These are phyloP conservation scores for Waitea zeae DNA, from an alignment of 1,284 basidiomycete genomes.

Conservation along the genomic window DNA sequence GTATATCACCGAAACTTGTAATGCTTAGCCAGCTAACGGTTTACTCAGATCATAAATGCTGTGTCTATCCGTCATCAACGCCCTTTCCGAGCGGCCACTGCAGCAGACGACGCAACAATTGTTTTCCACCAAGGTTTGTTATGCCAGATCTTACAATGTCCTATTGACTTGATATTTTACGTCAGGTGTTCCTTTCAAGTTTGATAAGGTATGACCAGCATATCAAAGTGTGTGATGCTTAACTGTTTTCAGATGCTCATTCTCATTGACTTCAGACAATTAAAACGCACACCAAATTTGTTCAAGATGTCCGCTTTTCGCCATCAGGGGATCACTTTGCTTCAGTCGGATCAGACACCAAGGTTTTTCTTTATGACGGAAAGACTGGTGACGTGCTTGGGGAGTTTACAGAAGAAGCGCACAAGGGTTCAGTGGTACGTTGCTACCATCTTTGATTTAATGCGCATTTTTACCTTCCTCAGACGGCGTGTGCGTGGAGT, in stretches of 20 bases:
- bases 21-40: background rate
- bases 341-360: conserved; percentile 84
- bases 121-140: conserved; percentile 59
- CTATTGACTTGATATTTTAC: conserved; percentile 7
- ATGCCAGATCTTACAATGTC: conserved; percentile 3
- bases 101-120: conserved; percentile 70
- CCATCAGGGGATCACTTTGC: conserved; percentile 73
- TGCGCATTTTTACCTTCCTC: background rate
- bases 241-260: no score
- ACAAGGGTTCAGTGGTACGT: conserved; percentile 66
- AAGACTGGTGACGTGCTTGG: conserved; percentile 68
- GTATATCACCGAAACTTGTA: conserved; percentile 17
- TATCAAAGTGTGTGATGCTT: no score
- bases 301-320: conserved; percentile 82
- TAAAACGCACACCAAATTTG: conserved; percentile 84
- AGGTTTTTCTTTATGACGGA: conserved; percentile 86
- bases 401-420: conserved; percentile 46
- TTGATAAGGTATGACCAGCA: conserved; percentile 41
- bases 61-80: conserved; percentile 82
- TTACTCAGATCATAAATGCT: conserved; percentile 66
- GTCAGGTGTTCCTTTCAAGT: conserved; percentile 76
- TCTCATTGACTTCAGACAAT: conserved; percentile 35
- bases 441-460: background rate
- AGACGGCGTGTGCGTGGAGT: conserved; percentile 72
- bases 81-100: conserved; percentile 84